phyloP scores from a whole-genome alignment of 192 early-diverging fungal genomes.

The Spinellus fusiger region DNA sequence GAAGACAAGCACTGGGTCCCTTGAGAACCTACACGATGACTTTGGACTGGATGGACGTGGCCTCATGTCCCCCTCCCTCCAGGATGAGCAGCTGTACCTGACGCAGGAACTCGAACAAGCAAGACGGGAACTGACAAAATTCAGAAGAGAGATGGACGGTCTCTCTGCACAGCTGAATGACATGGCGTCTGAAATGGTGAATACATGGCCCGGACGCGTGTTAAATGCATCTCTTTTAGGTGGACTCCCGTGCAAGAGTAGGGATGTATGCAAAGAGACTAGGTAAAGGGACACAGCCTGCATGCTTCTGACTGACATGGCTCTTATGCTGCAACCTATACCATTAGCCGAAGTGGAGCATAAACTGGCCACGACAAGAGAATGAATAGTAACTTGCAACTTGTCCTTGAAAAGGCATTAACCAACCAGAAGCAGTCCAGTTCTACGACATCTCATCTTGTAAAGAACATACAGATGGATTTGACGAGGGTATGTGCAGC shows the following conservation, averaged over 20 bases:
- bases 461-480: conserved; percentile 52
- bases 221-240: too few relatives aligned
- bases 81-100: conserved; percentile 43
- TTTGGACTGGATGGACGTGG: not conserved
- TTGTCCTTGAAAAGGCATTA: conserved; percentile 43
- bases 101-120: conserved; percentile 45
- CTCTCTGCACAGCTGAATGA: conserved; percentile 52
- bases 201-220: not conserved
- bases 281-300: conserved; percentile 17
- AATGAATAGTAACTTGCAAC: conserved; percentile 50
- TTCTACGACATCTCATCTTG: conserved; percentile 52
- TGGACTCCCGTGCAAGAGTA: conserved; percentile 47
- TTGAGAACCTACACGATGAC: too few relatives aligned
- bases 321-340: not conserved
- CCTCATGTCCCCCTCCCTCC: conserved; percentile 16
- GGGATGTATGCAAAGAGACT: conserved; percentile 47
- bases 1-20: not conserved
- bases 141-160: conserved; percentile 51
- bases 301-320: not conserved
- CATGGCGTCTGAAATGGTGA: conserved; percentile 50
- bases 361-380: conserved; percentile 45
- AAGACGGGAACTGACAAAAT: conserved; percentile 42
- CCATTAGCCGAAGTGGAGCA: conserved; percentile 49
- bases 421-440: conserved; percentile 49
- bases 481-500: conserved; percentile 39